Evolutionary conservation across 2,329 filamentous ascomycete species (phyloP), one percentile per base, ranked within the genome.

Genomic region (Magnaporthiopsis poae): DNA sequence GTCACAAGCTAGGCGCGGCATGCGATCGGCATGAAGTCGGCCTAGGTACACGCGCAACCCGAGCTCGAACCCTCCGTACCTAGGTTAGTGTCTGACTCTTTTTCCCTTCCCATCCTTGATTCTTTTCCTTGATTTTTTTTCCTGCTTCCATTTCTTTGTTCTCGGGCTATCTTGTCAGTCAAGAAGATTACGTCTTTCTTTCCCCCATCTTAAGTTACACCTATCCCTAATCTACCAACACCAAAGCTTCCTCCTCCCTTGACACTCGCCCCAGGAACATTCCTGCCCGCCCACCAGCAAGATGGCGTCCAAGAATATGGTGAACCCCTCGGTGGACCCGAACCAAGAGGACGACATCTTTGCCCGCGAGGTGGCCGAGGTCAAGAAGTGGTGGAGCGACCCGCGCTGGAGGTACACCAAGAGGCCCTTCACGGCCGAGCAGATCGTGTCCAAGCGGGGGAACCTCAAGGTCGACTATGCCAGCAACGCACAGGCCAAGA

Each of bases 401-500:
- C 86, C 92, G 67, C 86, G 95, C 83, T 99, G 95, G 95, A 86
- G 91, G 76, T 87, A 91, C 79, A 99, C 95, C 73, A 93, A 90
- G 81, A 86, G 95, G 67, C 89, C 95, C 31, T 99, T 95, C 77
- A 96, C 93, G 4, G 92, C 95, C 39, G 95, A 98, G 83, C 91
- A 96, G 80, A 98, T 99, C 75, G 95, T 96, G 70, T 89, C 91
- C 65, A 99, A 99, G 86, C 85, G 95, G 75, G 95, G 95, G 67
- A 93, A 90, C 74, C 81, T 99, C 73, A 91, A 90, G 79, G 90
- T 98, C 72, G 85, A 96, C 69, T 98, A 98, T 77, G 89, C 95
- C 27, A 95, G 93, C 80, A 96, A 96, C 77, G 81, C 81, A 25
- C 89, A 93, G 80, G 85, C 90, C 63, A 97, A 97, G 85, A 99